These are phyloP conservation scores for Ploettnerulaceae sp. DNA, from an alignment of 2,329 filamentous ascomycete genomes.

Conservation along the genomic window DNA sequence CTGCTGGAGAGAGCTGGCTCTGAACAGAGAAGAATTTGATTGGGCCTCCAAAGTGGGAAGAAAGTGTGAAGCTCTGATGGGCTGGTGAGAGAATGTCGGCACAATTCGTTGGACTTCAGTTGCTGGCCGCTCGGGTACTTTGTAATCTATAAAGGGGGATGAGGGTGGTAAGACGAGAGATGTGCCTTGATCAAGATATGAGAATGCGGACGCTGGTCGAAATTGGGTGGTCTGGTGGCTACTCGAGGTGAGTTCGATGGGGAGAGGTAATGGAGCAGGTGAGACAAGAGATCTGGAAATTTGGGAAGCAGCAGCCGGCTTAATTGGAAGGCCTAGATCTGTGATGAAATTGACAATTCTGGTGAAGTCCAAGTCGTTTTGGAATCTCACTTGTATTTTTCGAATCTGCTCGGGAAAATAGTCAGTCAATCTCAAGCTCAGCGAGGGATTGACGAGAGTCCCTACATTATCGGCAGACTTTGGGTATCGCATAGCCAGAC, in stretches of 20 bases:
- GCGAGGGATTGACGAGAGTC: neutral
- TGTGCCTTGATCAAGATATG: neutral
- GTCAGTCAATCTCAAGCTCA: slow-evolving; percentile 1
- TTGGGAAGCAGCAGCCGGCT: neutral
- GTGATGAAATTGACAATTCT: slow-evolving; percentile 27
- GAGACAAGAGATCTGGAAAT: neutral
- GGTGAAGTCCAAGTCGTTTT: slow-evolving; percentile 35
- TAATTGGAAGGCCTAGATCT: slow-evolving; percentile 32
- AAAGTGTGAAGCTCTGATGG: neutral
- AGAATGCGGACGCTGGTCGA: slow-evolving; percentile 1
- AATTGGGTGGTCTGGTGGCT: neutral
- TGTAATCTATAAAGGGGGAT: neutral
- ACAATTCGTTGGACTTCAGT: neutral
- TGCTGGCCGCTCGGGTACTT: slow-evolving; percentile 5
- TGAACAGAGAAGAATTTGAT: neutral
- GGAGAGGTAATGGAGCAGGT: neutral
- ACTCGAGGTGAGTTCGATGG: neutral
- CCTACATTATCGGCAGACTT: slow-evolving; percentile 27
- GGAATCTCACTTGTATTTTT: slow-evolving; percentile 42
- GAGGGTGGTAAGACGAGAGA: neutral
- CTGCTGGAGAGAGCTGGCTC: neutral
- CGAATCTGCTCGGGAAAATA: slow-evolving; percentile 33
- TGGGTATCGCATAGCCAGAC: slow-evolving; percentile 36
- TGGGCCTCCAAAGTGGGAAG: neutral
- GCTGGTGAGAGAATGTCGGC: neutral